Percentiles rank a stretch among this genome's conserved stretches.
These are phyloP conservation scores for Pleurotus tuoliensis DNA, from an alignment of 768 basidiomycete genomes.

Conservation along the genomic window DNA sequence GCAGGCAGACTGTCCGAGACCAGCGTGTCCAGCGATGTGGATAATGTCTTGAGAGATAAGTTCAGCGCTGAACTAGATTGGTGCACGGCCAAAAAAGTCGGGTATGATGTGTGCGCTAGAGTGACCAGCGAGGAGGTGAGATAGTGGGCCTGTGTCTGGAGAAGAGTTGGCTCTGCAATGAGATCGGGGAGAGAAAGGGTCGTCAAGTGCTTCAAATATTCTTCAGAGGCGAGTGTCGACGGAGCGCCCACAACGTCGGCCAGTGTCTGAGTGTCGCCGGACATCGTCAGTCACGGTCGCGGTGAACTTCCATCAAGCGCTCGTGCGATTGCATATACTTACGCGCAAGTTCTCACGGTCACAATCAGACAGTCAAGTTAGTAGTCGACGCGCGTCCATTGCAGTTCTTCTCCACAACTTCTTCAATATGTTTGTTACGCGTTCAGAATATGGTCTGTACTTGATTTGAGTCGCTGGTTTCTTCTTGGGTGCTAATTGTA, in stretches of 20 bases:
- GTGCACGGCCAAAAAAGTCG: slow-evolving; percentile 89
- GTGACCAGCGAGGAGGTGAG: slow-evolving; percentile 87
- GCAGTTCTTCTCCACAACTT: slow-evolving; percentile 15
- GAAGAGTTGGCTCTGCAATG: slow-evolving; percentile 66
- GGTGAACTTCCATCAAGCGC: too few species aligned
- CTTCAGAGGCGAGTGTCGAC: slow-evolving; percentile 27
- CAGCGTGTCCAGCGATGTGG: slow-evolving; percentile 67
- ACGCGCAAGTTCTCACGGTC: background rate
- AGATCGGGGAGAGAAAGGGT: slow-evolving; percentile 65
- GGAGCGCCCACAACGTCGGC: background rate
- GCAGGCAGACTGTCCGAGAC: slow-evolving; percentile 66
- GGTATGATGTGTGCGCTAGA: slow-evolving; percentile 87
- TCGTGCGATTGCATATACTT: too few species aligned
- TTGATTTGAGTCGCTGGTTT: background rate
- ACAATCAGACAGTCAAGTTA: background rate
- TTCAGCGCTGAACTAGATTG: slow-evolving; percentile 71
- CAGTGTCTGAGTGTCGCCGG: background rate
- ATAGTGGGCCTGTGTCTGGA: slow-evolving; percentile 82
- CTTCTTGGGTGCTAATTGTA: background rate
- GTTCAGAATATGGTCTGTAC: slow-evolving; percentile 87
- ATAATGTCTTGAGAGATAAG: slow-evolving; percentile 69
- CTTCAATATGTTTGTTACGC: slow-evolving; percentile 80
- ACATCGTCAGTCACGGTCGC: background rate
- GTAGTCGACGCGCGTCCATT: slow-evolving; percentile 1
- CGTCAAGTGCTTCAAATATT: slow-evolving; percentile 65